Evolutionary conservation across 805 yeast genomes (phyloP).

Genomic region (Ogataea populi-albae): DNA sequence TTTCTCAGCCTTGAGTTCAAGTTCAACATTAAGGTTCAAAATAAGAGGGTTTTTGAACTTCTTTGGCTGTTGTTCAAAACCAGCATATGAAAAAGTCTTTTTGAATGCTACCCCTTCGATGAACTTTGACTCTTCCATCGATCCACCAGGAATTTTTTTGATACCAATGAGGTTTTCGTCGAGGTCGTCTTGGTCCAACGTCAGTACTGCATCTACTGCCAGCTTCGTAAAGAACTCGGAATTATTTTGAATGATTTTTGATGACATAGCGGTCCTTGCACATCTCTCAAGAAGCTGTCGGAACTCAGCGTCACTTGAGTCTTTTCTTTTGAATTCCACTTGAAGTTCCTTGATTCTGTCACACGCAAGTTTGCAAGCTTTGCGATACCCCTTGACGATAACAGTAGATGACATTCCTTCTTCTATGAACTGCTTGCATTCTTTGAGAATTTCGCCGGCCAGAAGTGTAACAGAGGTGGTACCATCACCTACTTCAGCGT

Average conservation of each 20-base stretch:
- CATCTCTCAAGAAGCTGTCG: constrained; percentile 82
- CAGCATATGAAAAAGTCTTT: constrained; percentile 96
- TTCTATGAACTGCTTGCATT: constrained; percentile 85
- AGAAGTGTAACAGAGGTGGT: constrained; percentile 93
- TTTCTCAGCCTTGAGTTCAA: constrained; percentile 96
- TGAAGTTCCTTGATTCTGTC: constrained; percentile 71
- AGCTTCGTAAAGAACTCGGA: constrained; percentile 87
- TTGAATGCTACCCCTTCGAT: constrained; percentile 96
- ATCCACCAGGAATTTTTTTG: constrained; percentile 94
- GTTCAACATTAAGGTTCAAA: constrained; percentile 82
- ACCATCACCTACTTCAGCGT: constrained; percentile 98
- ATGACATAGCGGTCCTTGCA: constrained; percentile 97
- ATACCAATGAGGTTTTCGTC: constrained; percentile 92
- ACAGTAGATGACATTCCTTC: constrained; percentile 94
- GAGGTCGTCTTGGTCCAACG: constrained; percentile 79
- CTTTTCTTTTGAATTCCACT: constrained; percentile 53
- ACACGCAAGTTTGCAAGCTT: constrained; percentile 76
- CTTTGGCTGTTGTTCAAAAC: constrained; percentile 98
- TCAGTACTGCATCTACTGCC: constrained; percentile 93
- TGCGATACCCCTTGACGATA: constrained; percentile 82
- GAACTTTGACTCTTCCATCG: constrained; percentile 87
- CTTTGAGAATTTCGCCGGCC: constrained; percentile 93
- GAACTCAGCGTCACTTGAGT: constrained; percentile 51
- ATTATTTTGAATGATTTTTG: constrained; percentile 86
- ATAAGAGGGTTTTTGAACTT: constrained; percentile 75